Evolutionary conservation across 2,329 filamentous ascomycete species (phyloP).

Genomic region (Venturia nashicola): DNA sequence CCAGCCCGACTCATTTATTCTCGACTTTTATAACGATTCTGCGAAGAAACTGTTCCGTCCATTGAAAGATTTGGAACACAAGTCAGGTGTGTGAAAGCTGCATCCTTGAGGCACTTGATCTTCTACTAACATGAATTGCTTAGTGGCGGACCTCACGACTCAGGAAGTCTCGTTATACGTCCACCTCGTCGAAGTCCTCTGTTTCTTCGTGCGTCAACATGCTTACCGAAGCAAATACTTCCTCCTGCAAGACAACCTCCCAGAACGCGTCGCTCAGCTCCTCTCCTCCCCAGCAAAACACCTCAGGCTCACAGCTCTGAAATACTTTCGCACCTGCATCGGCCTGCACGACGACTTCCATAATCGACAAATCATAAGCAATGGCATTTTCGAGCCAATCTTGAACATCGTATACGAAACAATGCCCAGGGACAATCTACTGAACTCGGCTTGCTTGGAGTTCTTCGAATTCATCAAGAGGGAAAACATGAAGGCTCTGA

Average conservation of each 20-base stretch:
- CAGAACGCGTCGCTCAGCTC: constrained; percentile 69
- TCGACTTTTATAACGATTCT: constrained; percentile 80
- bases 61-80: constrained; percentile 64
- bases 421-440: constrained; percentile 81
- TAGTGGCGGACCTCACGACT: constrained; percentile 60
- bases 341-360: constrained; percentile 86
- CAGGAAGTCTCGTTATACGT: constrained; percentile 83
- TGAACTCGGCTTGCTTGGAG: constrained; percentile 88
- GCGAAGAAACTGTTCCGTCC: constrained; percentile 79
- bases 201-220: constrained; percentile 88
- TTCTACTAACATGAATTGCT: constrained; percentile 10
- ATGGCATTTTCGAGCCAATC: constrained; percentile 71
- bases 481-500: constrained; percentile 68
- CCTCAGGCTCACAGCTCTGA: constrained; percentile 77
- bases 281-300: constrained; percentile 80
- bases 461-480: constrained; percentile 80
- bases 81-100: constrained; percentile 31
- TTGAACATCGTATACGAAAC: constrained; percentile 73
- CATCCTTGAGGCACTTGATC: background rate
- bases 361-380: constrained; percentile 69
- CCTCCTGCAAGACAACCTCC: constrained; percentile 66
- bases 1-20: constrained; percentile 75
- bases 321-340: constrained; percentile 83
- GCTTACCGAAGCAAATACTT: constrained; percentile 78
- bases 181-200: constrained; percentile 84